Percentiles rank a stretch among this genome's conserved stretches.
phyloP scores from a whole-genome alignment of 179 eudicot genomes.

The Silene coronaria region DNA sequence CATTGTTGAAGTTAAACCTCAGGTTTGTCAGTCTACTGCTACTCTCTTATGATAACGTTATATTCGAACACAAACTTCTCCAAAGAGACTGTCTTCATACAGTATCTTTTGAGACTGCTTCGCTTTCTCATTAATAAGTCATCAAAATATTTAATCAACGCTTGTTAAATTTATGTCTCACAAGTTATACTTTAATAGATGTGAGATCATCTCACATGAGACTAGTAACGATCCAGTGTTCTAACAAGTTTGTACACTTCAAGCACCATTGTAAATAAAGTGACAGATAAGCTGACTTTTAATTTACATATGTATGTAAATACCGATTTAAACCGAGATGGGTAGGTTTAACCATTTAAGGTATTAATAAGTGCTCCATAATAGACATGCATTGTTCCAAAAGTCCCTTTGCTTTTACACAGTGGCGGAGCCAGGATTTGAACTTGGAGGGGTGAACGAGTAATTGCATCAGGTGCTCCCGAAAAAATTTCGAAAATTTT shows the following conservation, averaged over 20 bases:
- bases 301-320: not conserved
- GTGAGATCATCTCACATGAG: too few relatives aligned
- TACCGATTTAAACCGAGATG: not conserved
- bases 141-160: too few relatives aligned
- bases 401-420: not conserved
- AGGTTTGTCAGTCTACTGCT: slow-evolving; percentile 43
- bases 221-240: not conserved
- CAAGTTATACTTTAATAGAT: too few relatives aligned
- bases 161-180: too few relatives aligned
- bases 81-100: not conserved
- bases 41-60: not conserved
- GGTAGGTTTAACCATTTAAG: not conserved
- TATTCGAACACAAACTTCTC: not conserved
- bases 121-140: too few relatives aligned
- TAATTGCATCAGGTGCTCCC: too few relatives aligned
- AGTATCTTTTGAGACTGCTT: too few relatives aligned
- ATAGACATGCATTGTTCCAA: not conserved
- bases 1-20: slow-evolving; percentile 86
- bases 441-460: too few relatives aligned
- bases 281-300: not conserved
- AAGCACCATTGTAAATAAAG: not conserved
- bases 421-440: too few relatives aligned
- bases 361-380: not conserved
- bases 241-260: not conserved
- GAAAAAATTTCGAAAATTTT: too few relatives aligned